These are phyloP conservation scores for Ilex asprella DNA, from an alignment of 257 asterid genomes.

Conservation along the genomic window DNA sequence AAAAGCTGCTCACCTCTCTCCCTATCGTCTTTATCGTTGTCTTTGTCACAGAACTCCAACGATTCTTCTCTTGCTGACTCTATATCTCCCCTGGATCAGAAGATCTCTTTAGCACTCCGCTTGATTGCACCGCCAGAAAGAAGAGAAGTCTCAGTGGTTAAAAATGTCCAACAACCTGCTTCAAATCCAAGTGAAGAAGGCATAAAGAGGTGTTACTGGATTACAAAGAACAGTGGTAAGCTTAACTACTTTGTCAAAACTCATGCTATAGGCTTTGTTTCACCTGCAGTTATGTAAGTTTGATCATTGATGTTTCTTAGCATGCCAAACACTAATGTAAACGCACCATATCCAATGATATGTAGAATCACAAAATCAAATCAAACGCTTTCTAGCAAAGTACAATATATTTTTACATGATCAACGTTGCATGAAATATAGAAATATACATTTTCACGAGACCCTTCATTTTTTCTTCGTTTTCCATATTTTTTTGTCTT, in stretches of 20 bases:
- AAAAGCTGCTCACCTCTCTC: slow-evolving; percentile 61
- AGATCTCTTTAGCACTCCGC: slow-evolving; percentile 48
- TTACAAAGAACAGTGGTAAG: slow-evolving; percentile 74
- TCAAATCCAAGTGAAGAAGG: slow-evolving; percentile 30
- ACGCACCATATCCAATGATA: no score
- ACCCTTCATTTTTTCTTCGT: no score
- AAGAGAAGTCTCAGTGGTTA: slow-evolving; percentile 21
- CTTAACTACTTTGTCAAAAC: background rate
- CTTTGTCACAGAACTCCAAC: slow-evolving; percentile 65
- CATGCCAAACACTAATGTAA: background rate
- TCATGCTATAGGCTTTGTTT: background rate
- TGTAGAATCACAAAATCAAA: no score
- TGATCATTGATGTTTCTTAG: background rate
- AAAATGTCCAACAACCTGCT: slow-evolving; percentile 25
- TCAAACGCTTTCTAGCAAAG: no score
- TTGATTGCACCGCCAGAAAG: slow-evolving; percentile 34
- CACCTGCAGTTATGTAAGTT: background rate
- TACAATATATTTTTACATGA: no score
- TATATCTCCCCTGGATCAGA: slow-evolving; percentile 45
- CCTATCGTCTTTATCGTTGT: slow-evolving; percentile 57
- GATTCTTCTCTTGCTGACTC: slow-evolving; percentile 61
- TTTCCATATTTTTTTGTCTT: no score
- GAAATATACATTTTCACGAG: no score
- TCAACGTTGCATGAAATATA: no score
- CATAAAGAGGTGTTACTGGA: slow-evolving; percentile 74